Conservation (phyloP, 2,329 filamentous ascomycete species). For the Trichoderma koningii region DNA sequence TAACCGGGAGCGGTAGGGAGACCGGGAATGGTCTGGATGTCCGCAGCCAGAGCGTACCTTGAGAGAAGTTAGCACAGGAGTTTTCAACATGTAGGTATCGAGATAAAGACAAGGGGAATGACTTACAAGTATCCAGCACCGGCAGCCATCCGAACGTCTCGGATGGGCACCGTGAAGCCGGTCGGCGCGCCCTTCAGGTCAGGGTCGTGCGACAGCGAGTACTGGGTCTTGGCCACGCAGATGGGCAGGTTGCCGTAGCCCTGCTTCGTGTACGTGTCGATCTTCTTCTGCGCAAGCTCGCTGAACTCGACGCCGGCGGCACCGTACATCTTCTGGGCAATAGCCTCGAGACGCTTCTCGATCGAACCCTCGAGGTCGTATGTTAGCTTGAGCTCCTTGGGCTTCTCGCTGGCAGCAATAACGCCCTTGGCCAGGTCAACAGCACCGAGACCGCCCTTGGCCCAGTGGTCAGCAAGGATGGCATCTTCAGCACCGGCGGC, state of each 20-base stretch:
- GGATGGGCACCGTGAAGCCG: slow-evolving; percentile 91
- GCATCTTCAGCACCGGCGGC: slow-evolving; percentile 92
- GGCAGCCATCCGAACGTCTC: slow-evolving; percentile 90
- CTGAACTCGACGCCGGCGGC: slow-evolving; percentile 88
- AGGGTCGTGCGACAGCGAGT: slow-evolving; percentile 91
- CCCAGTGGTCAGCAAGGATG: slow-evolving; percentile 94
- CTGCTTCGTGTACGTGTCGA: slow-evolving; percentile 90
- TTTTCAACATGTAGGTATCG: not conserved
- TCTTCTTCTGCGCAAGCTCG: slow-evolving; percentile 91
- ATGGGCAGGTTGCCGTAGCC: slow-evolving; percentile 92
- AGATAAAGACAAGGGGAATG: not conserved
- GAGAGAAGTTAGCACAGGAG: slow-evolving; percentile 38
- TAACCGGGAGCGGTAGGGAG: slow-evolving; percentile 94
- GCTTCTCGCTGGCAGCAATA: slow-evolving; percentile 77
- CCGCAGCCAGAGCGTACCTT: slow-evolving; percentile 88
- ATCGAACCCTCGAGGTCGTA: slow-evolving; percentile 79
- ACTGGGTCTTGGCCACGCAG: slow-evolving; percentile 98
- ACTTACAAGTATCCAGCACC: slow-evolving; percentile 88
- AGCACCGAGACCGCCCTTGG: slow-evolving; percentile 88
- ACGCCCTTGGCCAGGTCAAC: slow-evolving; percentile 86
- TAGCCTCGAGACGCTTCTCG: slow-evolving; percentile 86
- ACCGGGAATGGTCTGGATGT: slow-evolving; percentile 97
- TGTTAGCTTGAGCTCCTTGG: slow-evolving; percentile 84
- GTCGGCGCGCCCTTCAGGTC: slow-evolving; percentile 91
- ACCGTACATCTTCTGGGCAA: slow-evolving; percentile 93